phyloP scores from a whole-genome alignment of 257 asterid genomes.

The Gynochthodes officinalis region DNA sequence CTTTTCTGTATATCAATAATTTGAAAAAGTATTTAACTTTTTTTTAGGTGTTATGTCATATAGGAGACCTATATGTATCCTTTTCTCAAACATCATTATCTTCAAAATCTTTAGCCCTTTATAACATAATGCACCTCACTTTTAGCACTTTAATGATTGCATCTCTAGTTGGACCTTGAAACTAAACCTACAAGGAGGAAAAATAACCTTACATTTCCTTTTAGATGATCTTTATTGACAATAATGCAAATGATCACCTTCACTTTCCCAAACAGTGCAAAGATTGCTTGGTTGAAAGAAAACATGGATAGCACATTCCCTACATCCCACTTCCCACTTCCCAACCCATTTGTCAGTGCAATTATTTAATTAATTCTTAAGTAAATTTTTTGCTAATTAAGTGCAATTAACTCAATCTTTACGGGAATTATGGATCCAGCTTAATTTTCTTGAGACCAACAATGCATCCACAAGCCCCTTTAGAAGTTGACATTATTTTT shows the following conservation, averaged over 20 bases:
- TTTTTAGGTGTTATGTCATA: background rate
- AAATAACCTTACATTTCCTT: constrained; percentile 12
- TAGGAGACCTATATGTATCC: too few relatives aligned
- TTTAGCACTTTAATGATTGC: constrained; percentile 13
- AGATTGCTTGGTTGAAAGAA: constrained; percentile 45
- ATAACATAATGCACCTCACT: constrained; percentile 7
- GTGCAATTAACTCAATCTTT: constrained; percentile 2
- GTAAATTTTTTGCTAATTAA: background rate
- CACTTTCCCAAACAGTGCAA: constrained; percentile 36
- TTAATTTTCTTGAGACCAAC: constrained; percentile 14
- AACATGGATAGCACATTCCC: constrained; percentile 36
- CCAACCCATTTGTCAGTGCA: background rate
- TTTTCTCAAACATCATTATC: constrained; percentile 12
- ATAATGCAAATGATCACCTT: constrained; percentile 17
- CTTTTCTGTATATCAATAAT: background rate
- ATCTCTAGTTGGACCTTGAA: constrained; percentile 15
- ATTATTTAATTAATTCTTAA: background rate
- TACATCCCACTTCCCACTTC: constrained; percentile 17
- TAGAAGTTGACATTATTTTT: constrained; percentile 9
- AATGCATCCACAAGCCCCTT: background rate
- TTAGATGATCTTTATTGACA: constrained; percentile 4
- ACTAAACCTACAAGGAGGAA: background rate
- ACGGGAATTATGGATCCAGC: background rate
- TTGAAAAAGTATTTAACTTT: background rate
- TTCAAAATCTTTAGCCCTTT: constrained; percentile 1